These are phyloP conservation scores for Phytophthora melonis DNA, from an alignment of 352 stramenopile genomes.

Conservation along the genomic window DNA sequence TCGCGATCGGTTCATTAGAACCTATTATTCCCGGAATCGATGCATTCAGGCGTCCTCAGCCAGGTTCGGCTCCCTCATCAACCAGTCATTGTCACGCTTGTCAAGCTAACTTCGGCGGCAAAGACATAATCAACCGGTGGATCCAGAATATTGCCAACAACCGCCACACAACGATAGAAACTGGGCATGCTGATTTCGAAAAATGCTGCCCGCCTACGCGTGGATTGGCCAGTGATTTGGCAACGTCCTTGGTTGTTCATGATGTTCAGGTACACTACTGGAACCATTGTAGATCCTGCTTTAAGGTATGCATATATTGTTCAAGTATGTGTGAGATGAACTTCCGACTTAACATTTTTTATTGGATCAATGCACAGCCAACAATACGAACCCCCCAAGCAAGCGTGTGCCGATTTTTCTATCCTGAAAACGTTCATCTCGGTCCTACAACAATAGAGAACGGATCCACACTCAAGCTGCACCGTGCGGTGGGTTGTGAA, in stretches of 20 bases:
- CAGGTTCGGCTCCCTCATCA: neutral
- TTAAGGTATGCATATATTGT: conserved; percentile 10
- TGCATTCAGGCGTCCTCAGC: neutral
- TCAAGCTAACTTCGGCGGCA: neutral
- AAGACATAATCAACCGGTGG: neutral
- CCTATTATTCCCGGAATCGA: neutral
- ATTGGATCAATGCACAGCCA: neutral
- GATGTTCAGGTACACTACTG: conserved; percentile 27
- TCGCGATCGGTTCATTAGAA: neutral
- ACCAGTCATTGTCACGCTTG: neutral
- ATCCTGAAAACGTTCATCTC: conserved; percentile 11
- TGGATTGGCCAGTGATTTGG: neutral
- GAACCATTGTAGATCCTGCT: conserved; percentile 23
- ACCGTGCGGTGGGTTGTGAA: conserved; percentile 29
- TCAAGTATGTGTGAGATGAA: neutral
- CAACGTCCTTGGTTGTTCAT: conserved; percentile 2
- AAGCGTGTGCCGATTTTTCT: conserved; percentile 32
- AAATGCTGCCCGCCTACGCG: conserved; percentile 4
- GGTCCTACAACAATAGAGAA: conserved; percentile 1
- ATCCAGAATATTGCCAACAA: neutral
- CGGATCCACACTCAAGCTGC: neutral
- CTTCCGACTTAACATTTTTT: neutral
- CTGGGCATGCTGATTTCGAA: neutral
- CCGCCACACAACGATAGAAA: neutral
- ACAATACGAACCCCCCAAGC: conserved; percentile 24